Conservation (phyloP, 2,329 filamentous ascomycete species). For the Xylariaceae sp. region DNA sequence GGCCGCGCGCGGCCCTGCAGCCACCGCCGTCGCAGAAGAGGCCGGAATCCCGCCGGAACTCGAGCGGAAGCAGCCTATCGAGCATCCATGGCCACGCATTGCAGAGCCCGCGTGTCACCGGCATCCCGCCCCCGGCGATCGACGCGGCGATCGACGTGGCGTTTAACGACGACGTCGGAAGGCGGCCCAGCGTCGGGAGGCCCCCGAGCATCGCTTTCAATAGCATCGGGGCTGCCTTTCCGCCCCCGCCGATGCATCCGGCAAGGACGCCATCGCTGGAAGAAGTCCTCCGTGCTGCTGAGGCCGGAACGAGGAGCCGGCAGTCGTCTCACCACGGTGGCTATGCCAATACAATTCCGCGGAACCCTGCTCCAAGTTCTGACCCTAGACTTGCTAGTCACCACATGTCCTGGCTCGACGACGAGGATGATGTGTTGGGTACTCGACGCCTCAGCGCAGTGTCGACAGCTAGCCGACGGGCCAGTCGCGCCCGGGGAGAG, state of each 20-base stretch:
- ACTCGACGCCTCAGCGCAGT: slow-evolving; percentile 21
- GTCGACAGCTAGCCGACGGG: slow-evolving; percentile 13
- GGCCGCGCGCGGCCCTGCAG: slow-evolving; percentile 10
- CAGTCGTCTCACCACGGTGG: neutral
- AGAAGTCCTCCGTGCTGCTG: neutral
- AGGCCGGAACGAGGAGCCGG: neutral
- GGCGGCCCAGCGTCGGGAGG: neutral
- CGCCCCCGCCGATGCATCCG: neutral
- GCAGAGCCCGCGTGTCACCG: slow-evolving; percentile 25
- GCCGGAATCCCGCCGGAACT: neutral
- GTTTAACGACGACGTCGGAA: slow-evolving; percentile 8
- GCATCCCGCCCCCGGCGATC: slow-evolving; percentile 28
- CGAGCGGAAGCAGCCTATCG: neutral
- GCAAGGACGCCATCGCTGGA: neutral
- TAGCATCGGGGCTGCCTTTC: neutral
- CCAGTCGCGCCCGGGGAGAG: neutral
- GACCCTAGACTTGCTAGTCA: neutral
- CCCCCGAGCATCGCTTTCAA: neutral
- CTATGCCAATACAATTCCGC: neutral
- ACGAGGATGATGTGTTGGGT: slow-evolving; percentile 8
- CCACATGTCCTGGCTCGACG: slow-evolving; percentile 22
- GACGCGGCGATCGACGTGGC: slow-evolving; percentile 20
- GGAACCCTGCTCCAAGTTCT: too few species aligned
- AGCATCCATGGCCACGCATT: neutral
- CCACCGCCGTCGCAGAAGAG: slow-evolving; percentile 1